Evolutionary conservation across 495 filamentous ascomycete genomes (phyloP).

Genomic region (Tuber calosporum): DNA sequence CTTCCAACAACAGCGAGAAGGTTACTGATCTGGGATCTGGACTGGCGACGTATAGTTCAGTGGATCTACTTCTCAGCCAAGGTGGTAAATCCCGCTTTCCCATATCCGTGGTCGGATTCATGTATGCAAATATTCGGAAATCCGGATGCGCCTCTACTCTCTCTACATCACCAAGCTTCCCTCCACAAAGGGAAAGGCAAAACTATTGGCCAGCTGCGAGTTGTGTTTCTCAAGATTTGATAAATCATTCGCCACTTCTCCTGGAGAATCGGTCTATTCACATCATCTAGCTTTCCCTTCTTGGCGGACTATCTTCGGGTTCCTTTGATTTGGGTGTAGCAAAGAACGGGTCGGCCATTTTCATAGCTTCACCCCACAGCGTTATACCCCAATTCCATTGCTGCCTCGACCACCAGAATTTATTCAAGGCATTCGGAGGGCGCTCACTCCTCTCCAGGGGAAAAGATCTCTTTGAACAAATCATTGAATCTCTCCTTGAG

Average conservation of each 20-base stretch:
- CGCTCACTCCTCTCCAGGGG: constrained; percentile 73
- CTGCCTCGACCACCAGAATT: constrained; percentile 67
- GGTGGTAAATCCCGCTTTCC: constrained; percentile 88
- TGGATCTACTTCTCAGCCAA: constrained; percentile 78
- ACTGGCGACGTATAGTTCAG: constrained; percentile 86
- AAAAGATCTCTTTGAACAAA: constrained; percentile 77
- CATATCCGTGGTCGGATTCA: constrained; percentile 97
- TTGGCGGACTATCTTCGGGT: constrained; percentile 63
- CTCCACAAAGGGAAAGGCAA: constrained; percentile 93
- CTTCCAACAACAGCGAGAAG: constrained; percentile 73
- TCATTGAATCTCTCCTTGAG: constrained; percentile 90
- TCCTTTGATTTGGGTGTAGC: constrained; percentile 44
- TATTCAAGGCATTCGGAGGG: constrained; percentile 69
- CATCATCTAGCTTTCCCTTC: constrained; percentile 59
- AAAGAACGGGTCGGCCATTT: constrained; percentile 70
- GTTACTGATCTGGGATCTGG: constrained; percentile 79
- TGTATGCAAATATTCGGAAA: constrained; percentile 94
- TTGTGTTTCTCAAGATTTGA: constrained; percentile 74
- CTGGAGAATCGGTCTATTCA: constrained; percentile 58
- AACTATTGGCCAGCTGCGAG: constrained; percentile 66
- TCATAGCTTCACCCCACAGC: constrained; percentile 80
- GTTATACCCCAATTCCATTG: constrained; percentile 78
- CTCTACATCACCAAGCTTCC: constrained; percentile 89
- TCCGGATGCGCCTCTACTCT: constrained; percentile 81
- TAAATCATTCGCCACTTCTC: constrained; percentile 70